Conservation (phyloP, 2,329 filamentous ascomycete species). For the Leptographium galeiforme region DNA sequence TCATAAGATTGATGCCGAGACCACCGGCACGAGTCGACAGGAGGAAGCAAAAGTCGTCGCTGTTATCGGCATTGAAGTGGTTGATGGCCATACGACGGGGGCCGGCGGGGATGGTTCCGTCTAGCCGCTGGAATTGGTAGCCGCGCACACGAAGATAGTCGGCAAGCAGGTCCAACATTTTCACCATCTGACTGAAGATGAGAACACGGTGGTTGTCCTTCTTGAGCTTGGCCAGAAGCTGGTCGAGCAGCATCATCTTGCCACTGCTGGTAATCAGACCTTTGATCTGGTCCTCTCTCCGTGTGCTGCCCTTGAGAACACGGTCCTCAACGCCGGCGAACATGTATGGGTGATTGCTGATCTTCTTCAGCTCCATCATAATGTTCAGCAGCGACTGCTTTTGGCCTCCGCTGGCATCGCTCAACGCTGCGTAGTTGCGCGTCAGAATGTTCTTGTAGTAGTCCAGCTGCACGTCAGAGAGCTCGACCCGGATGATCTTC, state of each 20-base stretch:
- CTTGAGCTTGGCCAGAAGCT: slow-evolving; percentile 84
- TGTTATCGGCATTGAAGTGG: slow-evolving; percentile 94
- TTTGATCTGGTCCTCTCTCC: slow-evolving; percentile 82
- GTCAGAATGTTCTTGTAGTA: slow-evolving; percentile 99
- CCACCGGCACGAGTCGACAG: slow-evolving; percentile 91
- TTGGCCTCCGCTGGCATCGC: slow-evolving; percentile 77
- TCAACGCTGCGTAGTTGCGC: slow-evolving; percentile 87
- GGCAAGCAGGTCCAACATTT: slow-evolving; percentile 90
- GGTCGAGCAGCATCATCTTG: slow-evolving; percentile 98
- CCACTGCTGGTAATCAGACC: slow-evolving; percentile 92
- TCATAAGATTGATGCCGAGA: slow-evolving; percentile 98
- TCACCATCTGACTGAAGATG: slow-evolving; percentile 99
- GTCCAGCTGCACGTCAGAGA: slow-evolving; percentile 90
- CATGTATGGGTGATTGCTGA: slow-evolving; percentile 97
- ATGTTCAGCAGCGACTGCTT: slow-evolving; percentile 95
- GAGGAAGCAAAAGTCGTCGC: slow-evolving; percentile 91
- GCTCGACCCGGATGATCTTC: slow-evolving; percentile 95
- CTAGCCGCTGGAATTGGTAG: slow-evolving; percentile 89
- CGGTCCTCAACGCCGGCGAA: slow-evolving; percentile 88
- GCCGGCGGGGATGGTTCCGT: slow-evolving; percentile 84
- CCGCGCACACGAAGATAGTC: slow-evolving; percentile 87
- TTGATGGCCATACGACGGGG: slow-evolving; percentile 90
- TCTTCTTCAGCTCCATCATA: slow-evolving; percentile 99
- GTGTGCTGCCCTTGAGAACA: slow-evolving; percentile 65
- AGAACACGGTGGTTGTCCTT: slow-evolving; percentile 89